Percentiles rank a stretch among this genome's conserved stretches.
Evolutionary conservation across 2,329 filamentous ascomycete genomes (phyloP).

Genomic region (Nemania serpens): DNA sequence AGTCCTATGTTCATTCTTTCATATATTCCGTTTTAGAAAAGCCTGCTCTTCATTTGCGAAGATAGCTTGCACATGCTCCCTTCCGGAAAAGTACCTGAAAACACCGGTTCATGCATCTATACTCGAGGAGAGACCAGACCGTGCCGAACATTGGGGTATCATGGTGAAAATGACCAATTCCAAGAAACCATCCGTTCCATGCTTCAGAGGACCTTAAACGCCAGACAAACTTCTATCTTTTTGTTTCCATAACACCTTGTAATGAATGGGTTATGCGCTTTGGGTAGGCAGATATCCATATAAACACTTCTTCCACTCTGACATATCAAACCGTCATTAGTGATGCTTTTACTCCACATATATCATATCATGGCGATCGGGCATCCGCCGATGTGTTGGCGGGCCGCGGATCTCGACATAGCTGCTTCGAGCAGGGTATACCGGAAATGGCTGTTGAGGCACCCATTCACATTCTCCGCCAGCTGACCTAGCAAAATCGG

Average conservation of each 20-base stretch:
- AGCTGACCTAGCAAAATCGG: slow-evolving; percentile 8
- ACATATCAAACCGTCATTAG: neutral
- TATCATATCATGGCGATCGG: slow-evolving; percentile 31
- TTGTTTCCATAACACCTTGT: slow-evolving; percentile 2
- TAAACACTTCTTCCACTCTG: neutral
- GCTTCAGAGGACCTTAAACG: slow-evolving; percentile 17
- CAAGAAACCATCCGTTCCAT: slow-evolving; percentile 10
- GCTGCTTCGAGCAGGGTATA: slow-evolving; percentile 27
- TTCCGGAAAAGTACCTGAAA: slow-evolving; percentile 13
- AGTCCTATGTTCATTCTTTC: neutral
- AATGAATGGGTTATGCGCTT: slow-evolving; percentile 5
- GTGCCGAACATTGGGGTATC: slow-evolving; percentile 35
- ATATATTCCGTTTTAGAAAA: neutral
- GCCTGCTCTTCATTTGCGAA: neutral
- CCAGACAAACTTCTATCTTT: slow-evolving; percentile 18
- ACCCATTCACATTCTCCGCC: slow-evolving; percentile 25
- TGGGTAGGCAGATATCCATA: slow-evolving; percentile 2
- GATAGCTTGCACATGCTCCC: neutral
- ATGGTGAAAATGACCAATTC: slow-evolving; percentile 21
- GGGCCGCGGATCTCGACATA: slow-evolving; percentile 28
- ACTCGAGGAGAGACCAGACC: slow-evolving; percentile 10
- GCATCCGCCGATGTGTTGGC: slow-evolving; percentile 25
- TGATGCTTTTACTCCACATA: slow-evolving; percentile 32
- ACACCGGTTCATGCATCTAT: slow-evolving; percentile 31
- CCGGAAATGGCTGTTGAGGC: slow-evolving; percentile 28